Percentiles rank a stretch among this genome's conserved stretches.
These are phyloP conservation scores for Linum trigynum DNA, from an alignment of 345 rosid genomes.

Conservation along the genomic window DNA sequence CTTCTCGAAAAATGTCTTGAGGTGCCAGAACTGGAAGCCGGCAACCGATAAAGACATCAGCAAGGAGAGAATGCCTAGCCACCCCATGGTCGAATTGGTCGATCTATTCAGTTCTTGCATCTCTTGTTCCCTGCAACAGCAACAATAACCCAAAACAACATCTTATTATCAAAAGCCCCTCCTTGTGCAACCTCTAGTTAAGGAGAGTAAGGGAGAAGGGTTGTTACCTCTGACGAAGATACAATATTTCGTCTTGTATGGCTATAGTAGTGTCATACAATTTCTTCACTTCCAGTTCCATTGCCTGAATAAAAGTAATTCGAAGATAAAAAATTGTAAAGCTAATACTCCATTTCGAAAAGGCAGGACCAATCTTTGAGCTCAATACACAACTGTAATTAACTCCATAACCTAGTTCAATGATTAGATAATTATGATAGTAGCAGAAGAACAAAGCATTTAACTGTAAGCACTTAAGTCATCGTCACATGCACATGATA, in stretches of 20 bases:
- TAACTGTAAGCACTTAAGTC: not conserved
- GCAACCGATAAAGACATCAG: conserved; percentile 64
- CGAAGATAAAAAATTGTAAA: no score
- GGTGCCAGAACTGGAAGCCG: conserved; percentile 71
- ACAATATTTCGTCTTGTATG: conserved; percentile 75
- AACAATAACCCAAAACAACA: not conserved
- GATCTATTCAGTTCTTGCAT: conserved; percentile 68
- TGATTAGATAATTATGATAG: not conserved
- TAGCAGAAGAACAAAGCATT: not conserved
- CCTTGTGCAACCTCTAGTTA: not conserved
- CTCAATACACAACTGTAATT: not conserved
- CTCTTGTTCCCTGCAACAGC: conserved; percentile 57
- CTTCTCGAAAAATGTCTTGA: conserved; percentile 77
- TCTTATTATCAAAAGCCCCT: not conserved
- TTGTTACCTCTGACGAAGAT: conserved; percentile 69
- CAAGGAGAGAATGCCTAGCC: conserved; percentile 50
- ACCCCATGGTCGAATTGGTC: conserved; percentile 58
- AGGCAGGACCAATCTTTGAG: not conserved
- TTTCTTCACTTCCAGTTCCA: conserved; percentile 67
- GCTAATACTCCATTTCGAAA: not conserved
- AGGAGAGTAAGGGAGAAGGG: not conserved
- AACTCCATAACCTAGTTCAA: no score
- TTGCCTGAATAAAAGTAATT: conserved; percentile 23
- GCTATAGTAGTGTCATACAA: conserved; percentile 41
- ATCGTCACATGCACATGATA: not conserved